These are phyloP conservation scores for Elsinoe arachidis DNA, from an alignment of 2,329 filamentous ascomycete genomes.

Conservation along the genomic window DNA sequence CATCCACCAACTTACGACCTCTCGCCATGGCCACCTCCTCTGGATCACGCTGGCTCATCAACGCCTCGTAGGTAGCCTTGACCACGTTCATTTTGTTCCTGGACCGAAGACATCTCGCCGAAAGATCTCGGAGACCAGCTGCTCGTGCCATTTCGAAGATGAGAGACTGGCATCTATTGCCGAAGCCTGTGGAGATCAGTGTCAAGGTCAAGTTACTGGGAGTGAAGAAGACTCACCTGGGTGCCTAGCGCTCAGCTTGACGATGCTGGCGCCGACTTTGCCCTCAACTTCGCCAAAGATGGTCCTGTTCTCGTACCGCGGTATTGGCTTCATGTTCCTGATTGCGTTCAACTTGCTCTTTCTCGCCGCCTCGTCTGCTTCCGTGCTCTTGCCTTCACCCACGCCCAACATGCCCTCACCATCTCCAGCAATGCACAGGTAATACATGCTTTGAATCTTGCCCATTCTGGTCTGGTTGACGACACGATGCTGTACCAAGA, in stretches of 20 bases:
- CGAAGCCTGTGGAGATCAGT: slow-evolving; percentile 59
- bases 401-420: slow-evolving; percentile 76
- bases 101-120: slow-evolving; percentile 72
- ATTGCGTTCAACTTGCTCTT: slow-evolving; percentile 78
- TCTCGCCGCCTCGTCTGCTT: slow-evolving; percentile 55
- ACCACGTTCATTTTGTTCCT: slow-evolving; percentile 97
- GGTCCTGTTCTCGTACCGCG: slow-evolving; percentile 82
- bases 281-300: slow-evolving; percentile 75
- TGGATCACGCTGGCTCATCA: slow-evolving; percentile 75
- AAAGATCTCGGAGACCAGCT: slow-evolving; percentile 77
- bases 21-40: slow-evolving; percentile 82
- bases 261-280: slow-evolving; percentile 81
- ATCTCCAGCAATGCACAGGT: slow-evolving; percentile 78
- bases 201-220: slow-evolving; percentile 3
- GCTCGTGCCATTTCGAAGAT: slow-evolving; percentile 92
- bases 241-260: slow-evolving; percentile 72
- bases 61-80: slow-evolving; percentile 78
- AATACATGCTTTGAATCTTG: slow-evolving; percentile 72
- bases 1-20: slow-evolving; percentile 93
- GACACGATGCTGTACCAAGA: slow-evolving; percentile 64
- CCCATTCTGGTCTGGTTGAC: slow-evolving; percentile 93
- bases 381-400: slow-evolving; percentile 80
- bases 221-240: slow-evolving; percentile 57
- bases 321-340: slow-evolving; percentile 85
- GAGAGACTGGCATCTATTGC: slow-evolving; percentile 79